phyloP scores from a whole-genome alignment of 129 eudicot species.

The Tagetes erecta region DNA sequence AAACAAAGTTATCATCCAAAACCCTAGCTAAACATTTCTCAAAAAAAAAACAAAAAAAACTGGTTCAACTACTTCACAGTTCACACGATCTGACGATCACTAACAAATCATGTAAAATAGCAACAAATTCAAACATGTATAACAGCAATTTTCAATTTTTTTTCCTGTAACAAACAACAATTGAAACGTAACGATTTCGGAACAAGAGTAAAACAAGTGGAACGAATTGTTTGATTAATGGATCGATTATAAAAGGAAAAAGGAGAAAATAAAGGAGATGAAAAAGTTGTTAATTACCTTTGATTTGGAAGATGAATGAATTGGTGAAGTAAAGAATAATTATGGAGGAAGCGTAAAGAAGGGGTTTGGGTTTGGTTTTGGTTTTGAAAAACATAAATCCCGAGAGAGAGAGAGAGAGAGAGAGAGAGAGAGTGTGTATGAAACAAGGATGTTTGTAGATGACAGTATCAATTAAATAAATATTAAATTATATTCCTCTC shows the following conservation, averaged over 20 bases:
- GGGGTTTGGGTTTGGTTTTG: constrained; percentile 24
- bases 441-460: constrained; percentile 40
- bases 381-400: constrained; percentile 39
- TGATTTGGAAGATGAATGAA: constrained; percentile 19
- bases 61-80: background rate
- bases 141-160: background rate
- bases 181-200: background rate
- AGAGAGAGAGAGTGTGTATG: constrained; percentile 15
- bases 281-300: constrained; percentile 20
- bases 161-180: background rate
- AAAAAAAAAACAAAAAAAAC: background rate
- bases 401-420: constrained; percentile 13
- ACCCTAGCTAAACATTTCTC: constrained; percentile 21
- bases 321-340: constrained; percentile 28
- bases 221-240: background rate
- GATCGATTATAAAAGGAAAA: background rate
- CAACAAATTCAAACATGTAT: background rate
- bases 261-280: background rate
- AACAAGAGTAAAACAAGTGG: no score
- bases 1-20: constrained; percentile 27
- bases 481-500: background rate
- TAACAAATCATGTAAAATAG: background rate
- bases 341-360: constrained; percentile 35
- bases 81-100: constrained; percentile 26
- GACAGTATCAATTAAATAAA: constrained; percentile 22